Evolutionary conservation across 257 asterid species (phyloP).

Genomic region (Przewalskia tangutica): DNA sequence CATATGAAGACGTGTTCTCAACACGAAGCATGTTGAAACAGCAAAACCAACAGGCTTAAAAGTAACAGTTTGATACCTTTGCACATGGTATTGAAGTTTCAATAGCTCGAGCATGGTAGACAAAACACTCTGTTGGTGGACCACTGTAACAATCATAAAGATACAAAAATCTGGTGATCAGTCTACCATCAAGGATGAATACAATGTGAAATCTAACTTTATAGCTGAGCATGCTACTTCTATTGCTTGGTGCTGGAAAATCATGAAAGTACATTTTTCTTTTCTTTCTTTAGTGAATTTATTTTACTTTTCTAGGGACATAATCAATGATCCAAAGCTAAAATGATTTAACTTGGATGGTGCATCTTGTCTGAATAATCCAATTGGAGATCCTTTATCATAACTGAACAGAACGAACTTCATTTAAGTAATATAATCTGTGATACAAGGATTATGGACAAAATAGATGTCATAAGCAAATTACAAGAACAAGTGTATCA

Average conservation of each 20-base stretch:
- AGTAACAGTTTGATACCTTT: slow-evolving; percentile 33
- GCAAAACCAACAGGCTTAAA: not conserved
- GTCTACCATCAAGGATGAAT: not conserved
- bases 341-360: not conserved
- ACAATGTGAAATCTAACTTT: not conserved
- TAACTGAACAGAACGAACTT: not conserved
- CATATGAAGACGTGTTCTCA: not conserved
- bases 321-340: not conserved
- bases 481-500: not conserved
- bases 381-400: not conserved
- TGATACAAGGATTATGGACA: not conserved
- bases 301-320: not conserved
- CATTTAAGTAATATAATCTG: not conserved
- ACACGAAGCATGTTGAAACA: not conserved
- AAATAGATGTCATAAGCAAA: not conserved
- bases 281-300: not conserved
- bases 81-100: slow-evolving; percentile 56
- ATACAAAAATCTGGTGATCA: not conserved
- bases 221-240: not conserved
- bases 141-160: slow-evolving; percentile 50
- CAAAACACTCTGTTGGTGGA: slow-evolving; percentile 92
- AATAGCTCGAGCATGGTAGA: slow-evolving; percentile 84
- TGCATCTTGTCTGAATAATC: not conserved
- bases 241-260: not conserved
- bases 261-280: not conserved